Conservation (phyloP, 495 filamentous ascomycete species). For the Astrothelium macrocarpum region DNA sequence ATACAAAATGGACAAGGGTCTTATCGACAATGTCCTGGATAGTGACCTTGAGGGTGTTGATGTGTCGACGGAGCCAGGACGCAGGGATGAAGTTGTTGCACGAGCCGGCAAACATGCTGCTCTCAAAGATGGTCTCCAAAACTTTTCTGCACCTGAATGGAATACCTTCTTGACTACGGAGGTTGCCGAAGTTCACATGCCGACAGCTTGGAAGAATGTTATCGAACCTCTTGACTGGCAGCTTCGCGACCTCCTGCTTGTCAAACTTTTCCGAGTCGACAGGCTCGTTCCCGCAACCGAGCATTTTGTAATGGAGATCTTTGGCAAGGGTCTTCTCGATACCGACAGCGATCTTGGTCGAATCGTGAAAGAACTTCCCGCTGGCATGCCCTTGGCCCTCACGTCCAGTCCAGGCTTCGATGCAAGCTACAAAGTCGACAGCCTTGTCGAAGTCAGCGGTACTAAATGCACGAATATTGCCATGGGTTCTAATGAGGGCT, state of each 20-base stretch:
- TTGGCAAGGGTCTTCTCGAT: constrained; percentile 76
- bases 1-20: constrained; percentile 80
- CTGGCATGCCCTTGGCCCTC: constrained; percentile 78
- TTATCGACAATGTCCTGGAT: constrained; percentile 82
- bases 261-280: constrained; percentile 93
- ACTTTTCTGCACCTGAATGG: constrained; percentile 56
- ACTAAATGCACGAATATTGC: constrained; percentile 89
- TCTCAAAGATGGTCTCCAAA: constrained; percentile 63
- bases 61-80: constrained; percentile 53
- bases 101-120: constrained; percentile 56
- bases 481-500: constrained; percentile 94
- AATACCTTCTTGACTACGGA: constrained; percentile 74
- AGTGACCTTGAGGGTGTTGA: constrained; percentile 65
- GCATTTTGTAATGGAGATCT: constrained; percentile 77
- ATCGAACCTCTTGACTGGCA: constrained; percentile 59
- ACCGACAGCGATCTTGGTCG: constrained; percentile 73
- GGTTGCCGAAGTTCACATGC: constrained; percentile 79
- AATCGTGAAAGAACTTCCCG: constrained; percentile 72
- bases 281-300: constrained; percentile 88
- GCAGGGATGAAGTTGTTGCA: constrained; percentile 53
- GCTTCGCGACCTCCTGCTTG: constrained; percentile 73
- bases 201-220: constrained; percentile 59
- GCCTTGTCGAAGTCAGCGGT: constrained; percentile 71
- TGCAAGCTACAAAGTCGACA: constrained; percentile 97
- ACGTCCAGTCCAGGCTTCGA: constrained; percentile 95